Percentiles rank a stretch among this genome's conserved stretches.
These are phyloP conservation scores for Diphasiastrum complanatum DNA, from an alignment of 83 land plant species.

Conservation along the genomic window DNA sequence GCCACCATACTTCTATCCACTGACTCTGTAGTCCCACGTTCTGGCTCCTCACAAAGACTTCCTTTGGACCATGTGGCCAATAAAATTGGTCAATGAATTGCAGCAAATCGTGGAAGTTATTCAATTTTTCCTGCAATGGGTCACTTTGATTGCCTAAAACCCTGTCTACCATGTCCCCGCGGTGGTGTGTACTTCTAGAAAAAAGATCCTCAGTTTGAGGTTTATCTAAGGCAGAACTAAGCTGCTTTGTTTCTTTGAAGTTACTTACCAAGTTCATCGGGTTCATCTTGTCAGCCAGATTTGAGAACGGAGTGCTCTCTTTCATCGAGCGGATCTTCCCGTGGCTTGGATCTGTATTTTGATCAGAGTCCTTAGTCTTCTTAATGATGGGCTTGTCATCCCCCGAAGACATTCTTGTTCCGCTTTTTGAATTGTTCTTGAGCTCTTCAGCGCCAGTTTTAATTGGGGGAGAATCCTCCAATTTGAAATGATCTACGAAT, in stretches of 20 bases:
- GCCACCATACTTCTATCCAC: slow-evolving; percentile 99
- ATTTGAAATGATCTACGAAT: slow-evolving; percentile 64
- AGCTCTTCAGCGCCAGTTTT: background rate
- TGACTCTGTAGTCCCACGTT: slow-evolving; percentile 91
- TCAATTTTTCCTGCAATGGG: slow-evolving; percentile 22
- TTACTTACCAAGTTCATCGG: too few relatives aligned
- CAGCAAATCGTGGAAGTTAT: slow-evolving; percentile 40
- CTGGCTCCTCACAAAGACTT: slow-evolving; percentile 69
- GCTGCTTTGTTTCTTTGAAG: too few relatives aligned
- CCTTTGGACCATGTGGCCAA: slow-evolving; percentile 68
- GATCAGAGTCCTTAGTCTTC: too few relatives aligned
- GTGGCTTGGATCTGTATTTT: too few relatives aligned
- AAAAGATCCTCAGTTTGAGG: too few relatives aligned
- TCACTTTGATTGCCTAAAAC: background rate
- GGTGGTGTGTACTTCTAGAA: too few relatives aligned
- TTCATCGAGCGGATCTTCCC: too few relatives aligned
- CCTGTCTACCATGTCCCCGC: background rate
- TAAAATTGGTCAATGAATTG: slow-evolving; percentile 49
- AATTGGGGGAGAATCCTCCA: background rate
- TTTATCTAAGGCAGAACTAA: too few relatives aligned
- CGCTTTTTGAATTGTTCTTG: background rate
- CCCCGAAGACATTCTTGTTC: background rate
- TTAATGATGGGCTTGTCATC: too few relatives aligned
- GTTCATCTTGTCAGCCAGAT: too few relatives aligned
- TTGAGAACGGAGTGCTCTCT: too few relatives aligned